Evolutionary conservation across 352 stramenopile genomes (phyloP), one percentile per base, ranked within the genome.

Genomic region (Stramenopiles sp.): DNA sequence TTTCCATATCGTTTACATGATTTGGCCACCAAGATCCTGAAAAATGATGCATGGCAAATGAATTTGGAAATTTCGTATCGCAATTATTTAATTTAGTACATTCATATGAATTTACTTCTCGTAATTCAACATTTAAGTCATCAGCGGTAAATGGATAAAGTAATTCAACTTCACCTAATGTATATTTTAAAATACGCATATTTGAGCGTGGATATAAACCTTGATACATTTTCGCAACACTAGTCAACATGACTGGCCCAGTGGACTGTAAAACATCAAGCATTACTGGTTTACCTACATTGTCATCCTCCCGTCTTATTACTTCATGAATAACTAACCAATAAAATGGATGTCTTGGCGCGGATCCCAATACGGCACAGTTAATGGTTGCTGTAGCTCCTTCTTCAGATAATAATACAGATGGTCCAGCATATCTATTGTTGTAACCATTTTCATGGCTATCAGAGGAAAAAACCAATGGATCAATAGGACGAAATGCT

Each of bases 21-120:
- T 76, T 33, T 13, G 65, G 65, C 65, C 65, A 76, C 65, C 65
- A 76, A 13, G 65, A 4, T 33, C 65, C 65, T 1, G 65, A 76
- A 13, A 76, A 76, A 76, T 76, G 65, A 33, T 76, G 65, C 65
- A 76, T 76, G 4, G 65, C 65, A 33, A 76, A 76, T 33, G 65
- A 76, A 76, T 76, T 4, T 13, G 30, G 30, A 76, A 33, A 33
- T 20, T 33, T 31, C 13, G 4, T 4, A 7, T 1, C 4, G 13
- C 65, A 76, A 13, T 20, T 76, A 7, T 76, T 33, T 76, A 13
- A 4, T 76, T 7, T 33, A 4, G 65, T 76, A 13, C 65, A 76
- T 7, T 31, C 13, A 20, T 76, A 76, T 20, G 65, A 76, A 76
- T 31, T 13, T 31, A 13, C 65, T 76, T 76, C 65, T 7, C 65